phyloP scores from a whole-genome alignment of 2,329 filamentous ascomycete genomes.

The Pseudopyrenochaeta lycopersici region DNA sequence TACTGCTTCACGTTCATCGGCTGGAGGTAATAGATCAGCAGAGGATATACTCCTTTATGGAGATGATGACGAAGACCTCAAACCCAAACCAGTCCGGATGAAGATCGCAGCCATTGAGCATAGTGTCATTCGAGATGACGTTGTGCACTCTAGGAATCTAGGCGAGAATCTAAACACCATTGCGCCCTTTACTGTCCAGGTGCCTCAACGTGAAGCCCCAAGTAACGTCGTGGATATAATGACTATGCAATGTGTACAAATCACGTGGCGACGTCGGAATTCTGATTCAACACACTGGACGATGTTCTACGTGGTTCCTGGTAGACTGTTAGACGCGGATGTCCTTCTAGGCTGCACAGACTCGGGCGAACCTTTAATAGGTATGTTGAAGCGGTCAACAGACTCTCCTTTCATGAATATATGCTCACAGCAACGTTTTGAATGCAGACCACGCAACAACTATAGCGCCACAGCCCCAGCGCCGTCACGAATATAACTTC shows the following conservation, averaged over 20 bases:
- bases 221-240: neutral
- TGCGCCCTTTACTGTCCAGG: neutral
- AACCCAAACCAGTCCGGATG: neutral
- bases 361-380: neutral
- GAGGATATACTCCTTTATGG: neutral
- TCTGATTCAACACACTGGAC: conserved; percentile 3
- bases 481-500: neutral
- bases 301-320: conserved; percentile 5
- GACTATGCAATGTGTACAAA: neutral
- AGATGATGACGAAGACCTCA: neutral
- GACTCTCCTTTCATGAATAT: no score
- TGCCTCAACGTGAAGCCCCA: neutral
- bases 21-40: neutral
- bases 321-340: conserved; percentile 2
- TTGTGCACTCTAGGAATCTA: neutral
- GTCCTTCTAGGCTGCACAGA: conserved; percentile 4
- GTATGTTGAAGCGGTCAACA: neutral
- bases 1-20: conserved; percentile 3
- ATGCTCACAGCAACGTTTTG: no score
- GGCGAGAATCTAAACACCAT: neutral
- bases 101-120: conserved; percentile 2
- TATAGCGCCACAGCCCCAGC: neutral
- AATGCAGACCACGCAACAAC: neutral
- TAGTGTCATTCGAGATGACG: conserved; percentile 6
- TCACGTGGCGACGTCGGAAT: conserved; percentile 4